Percentiles rank a stretch among this genome's conserved stretches.
Evolutionary conservation across 1,284 basidiomycete genomes (phyloP).

Genomic region (Fereydounia khargensis): DNA sequence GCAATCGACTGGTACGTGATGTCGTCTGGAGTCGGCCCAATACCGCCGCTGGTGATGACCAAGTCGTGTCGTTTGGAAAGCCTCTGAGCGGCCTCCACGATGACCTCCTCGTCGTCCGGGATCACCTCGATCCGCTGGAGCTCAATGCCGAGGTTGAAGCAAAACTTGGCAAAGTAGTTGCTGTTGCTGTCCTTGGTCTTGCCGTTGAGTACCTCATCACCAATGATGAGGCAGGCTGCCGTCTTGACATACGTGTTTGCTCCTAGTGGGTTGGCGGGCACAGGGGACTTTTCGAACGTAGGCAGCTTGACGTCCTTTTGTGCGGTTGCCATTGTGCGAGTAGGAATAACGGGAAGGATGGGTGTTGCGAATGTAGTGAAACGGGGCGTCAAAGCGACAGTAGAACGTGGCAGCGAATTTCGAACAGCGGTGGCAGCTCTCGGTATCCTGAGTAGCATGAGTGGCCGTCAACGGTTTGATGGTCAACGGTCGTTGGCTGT

Average conservation of each 20-base stretch:
- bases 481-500: no score
- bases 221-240: slow-evolving; percentile 58
- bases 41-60: slow-evolving; percentile 41
- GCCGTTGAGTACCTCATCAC: slow-evolving; percentile 65
- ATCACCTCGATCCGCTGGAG: slow-evolving; percentile 76
- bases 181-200: slow-evolving; percentile 86
- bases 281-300: slow-evolving; percentile 25
- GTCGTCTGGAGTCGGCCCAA: slow-evolving; percentile 54
- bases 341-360: no score
- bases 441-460: no score
- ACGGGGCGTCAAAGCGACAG: no score
- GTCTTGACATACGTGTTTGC: slow-evolving; percentile 31
- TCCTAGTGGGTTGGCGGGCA: slow-evolving; percentile 37
- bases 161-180: slow-evolving; percentile 59
- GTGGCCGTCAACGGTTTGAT: no score
- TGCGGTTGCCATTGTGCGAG: no score
- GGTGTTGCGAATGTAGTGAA: no score
- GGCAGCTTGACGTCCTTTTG: slow-evolving; percentile 30
- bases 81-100: slow-evolving; percentile 78
- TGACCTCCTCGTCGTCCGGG: slow-evolving; percentile 82
- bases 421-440: no score
- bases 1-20: slow-evolving; percentile 86
- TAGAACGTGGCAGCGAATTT: no score
- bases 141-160: slow-evolving; percentile 52
- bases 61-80: slow-evolving; percentile 63